Base-by-base conservation (phyloP, 352 stramenopile genomes). In the Phytophthora chlamydospora region DNA sequence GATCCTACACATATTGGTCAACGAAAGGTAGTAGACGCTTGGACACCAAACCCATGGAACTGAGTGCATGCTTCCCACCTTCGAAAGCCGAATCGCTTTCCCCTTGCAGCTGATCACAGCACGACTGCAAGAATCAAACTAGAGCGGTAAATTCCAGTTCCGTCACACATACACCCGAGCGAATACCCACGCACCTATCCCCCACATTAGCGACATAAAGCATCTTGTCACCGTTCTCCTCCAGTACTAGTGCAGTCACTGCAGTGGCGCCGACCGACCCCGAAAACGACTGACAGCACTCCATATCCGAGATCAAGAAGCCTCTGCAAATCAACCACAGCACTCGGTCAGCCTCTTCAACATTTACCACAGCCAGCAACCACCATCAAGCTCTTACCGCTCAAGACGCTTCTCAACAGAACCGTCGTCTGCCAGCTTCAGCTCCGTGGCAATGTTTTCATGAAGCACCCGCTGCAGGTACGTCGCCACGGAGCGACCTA, bases 291-390 rank as follows among this genome's bases (percentile, higher is more conserved):
- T 86, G 59, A 48, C 81, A 90, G 63, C 81, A 91, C 53, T 91
- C 82, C 47, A 89, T 72, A 46, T 94, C 85, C n/a, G 85, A 86
- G 42, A 92, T 84, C 43, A 92, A 60, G 45, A 78, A 94, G 16
- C 78, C 80, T 12, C 85, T 94, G 21, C 21, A 21, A 12, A 35
- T 47, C 16, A 44, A 41, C 13, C 58, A 17, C 33, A 64, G 36
- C 32, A 49, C n/a, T 35, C 32, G 1, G 21, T 58, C 33, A 54
- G 24, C 4, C 21, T 11, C 41, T 27, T 34, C 0, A 27, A 48
- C 14, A 31, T 36, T 34, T 9, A 12, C 45, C 10, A 34, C 6
- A 36, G 32, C 11, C 31, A 46, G 13, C 35, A 32, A 34, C 21
- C 7, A 38, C 8, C 38, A 42, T 2, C 0, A 33, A 19, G 31